Conservation (phyloP, 345 rosid species). For the Salix suchowensis region DNA sequence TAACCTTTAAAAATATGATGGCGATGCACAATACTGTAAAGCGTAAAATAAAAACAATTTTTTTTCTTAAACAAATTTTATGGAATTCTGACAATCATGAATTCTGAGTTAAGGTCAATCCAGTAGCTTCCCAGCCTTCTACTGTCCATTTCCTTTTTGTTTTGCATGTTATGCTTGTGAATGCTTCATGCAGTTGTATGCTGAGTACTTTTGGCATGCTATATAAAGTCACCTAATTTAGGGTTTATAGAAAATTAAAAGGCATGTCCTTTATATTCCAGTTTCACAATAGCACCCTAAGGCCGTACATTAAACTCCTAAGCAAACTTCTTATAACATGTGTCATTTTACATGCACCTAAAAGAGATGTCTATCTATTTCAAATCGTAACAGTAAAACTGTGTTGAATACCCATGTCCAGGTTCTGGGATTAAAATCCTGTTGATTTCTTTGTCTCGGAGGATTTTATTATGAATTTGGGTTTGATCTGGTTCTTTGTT, state of each 20-base stretch:
- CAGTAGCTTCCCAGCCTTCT: background rate
- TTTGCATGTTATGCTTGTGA: background rate
- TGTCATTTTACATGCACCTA: too few relatives aligned
- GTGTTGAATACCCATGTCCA: too few relatives aligned
- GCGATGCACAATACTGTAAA: background rate
- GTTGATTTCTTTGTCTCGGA: background rate
- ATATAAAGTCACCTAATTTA: background rate
- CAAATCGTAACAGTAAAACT: too few relatives aligned
- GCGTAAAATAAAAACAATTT: background rate
- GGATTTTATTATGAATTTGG: background rate
- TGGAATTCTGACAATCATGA: background rate
- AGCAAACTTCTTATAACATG: too few relatives aligned
- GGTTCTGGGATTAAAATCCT: background rate
- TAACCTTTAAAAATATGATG: slow-evolving; percentile 11
- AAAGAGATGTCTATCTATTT: too few relatives aligned
- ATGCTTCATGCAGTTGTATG: background rate
- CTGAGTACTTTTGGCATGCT: background rate
- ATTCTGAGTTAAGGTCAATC: background rate
- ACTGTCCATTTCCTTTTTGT: background rate
- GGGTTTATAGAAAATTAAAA: background rate
- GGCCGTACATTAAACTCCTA: background rate
- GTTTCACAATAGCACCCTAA: background rate
- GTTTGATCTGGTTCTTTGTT: background rate
- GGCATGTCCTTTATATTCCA: background rate
- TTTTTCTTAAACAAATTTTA: background rate